Evolutionary conservation across 129 eudicot genomes (phyloP).

Genomic region (Lactuca saligna): DNA sequence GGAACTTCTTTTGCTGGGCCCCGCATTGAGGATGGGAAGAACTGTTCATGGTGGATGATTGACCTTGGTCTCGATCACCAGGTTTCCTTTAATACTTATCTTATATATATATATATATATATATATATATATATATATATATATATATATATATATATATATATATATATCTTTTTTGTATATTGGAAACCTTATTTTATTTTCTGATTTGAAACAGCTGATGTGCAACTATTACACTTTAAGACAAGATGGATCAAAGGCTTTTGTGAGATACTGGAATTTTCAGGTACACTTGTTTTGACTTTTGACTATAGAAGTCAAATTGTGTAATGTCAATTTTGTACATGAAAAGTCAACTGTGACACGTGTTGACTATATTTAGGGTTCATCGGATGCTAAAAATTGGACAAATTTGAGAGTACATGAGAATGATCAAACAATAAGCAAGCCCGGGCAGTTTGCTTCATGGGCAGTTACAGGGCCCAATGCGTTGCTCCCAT

Average conservation of each 20-base stretch:
- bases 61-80: conserved; percentile 89
- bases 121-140: no score
- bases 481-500: conserved; percentile 81
- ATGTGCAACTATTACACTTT: conserved; percentile 96
- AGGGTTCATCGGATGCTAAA: conserved; percentile 92
- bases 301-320: neutral
- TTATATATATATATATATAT: no score
- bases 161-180: no score
- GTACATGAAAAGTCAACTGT: conserved; percentile 1
- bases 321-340: conserved; percentile 4
- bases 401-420: conserved; percentile 82
- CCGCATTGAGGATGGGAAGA: conserved; percentile 73
- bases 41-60: conserved; percentile 93
- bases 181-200: conserved; percentile 1
- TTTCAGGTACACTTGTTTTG: conserved; percentile 53
- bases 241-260: conserved; percentile 93
- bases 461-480: conserved; percentile 91
- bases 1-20: conserved; percentile 95
- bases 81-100: conserved; percentile 36
- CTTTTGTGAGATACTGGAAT: conserved; percentile 80
- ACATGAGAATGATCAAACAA: conserved; percentile 81
- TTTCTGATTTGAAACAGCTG: conserved; percentile 55
- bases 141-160: no score
- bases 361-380: neutral
- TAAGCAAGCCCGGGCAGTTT: conserved; percentile 88